Evolutionary conservation across 805 yeast species (phyloP).

Genomic region (Wickerhamiella cacticola): DNA sequence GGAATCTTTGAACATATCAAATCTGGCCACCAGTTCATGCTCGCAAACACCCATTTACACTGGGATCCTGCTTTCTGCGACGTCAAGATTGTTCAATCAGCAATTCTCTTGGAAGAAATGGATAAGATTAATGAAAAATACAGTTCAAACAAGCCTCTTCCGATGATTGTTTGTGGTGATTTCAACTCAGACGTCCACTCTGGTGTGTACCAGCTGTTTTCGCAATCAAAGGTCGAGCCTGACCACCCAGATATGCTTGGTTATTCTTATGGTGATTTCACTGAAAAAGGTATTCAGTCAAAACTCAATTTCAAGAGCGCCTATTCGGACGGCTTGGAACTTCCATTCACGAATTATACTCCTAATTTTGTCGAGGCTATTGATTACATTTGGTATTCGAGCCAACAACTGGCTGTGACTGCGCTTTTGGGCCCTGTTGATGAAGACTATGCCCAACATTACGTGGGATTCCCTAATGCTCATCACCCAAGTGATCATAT

Average conservation of each 20-base stretch:
- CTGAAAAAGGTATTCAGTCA: constrained; percentile 79
- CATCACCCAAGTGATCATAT: constrained; percentile 92
- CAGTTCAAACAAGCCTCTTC: constrained; percentile 38
- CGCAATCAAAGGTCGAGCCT: constrained; percentile 60
- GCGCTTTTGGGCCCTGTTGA: constrained; percentile 83
- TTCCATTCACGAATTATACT: constrained; percentile 88
- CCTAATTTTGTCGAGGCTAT: constrained; percentile 88
- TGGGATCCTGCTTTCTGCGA: constrained; percentile 98
- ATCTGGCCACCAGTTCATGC: constrained; percentile 58
- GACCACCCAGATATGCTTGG: constrained; percentile 73
- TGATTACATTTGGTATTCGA: constrained; percentile 93
- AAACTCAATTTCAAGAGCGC: constrained; percentile 72
- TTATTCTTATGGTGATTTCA: constrained; percentile 80
- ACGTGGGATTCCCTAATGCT: constrained; percentile 87
- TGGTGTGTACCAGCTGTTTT: constrained; percentile 84
- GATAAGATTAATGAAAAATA: constrained; percentile 40
- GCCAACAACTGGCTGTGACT: constrained; percentile 63
- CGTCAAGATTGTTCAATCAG: constrained; percentile 92
- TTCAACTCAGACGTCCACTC: constrained; percentile 78
- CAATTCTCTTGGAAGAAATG: constrained; percentile 78
- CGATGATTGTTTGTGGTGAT: constrained; percentile 88
- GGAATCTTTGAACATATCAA: constrained; percentile 59
- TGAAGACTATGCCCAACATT: constrained; percentile 56
- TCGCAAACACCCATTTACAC: constrained; percentile 88
- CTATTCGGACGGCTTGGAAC: constrained; percentile 71